Base-by-base conservation (phyloP, 1,139 yeast species). In the Yamadazyma aaseri region DNA sequence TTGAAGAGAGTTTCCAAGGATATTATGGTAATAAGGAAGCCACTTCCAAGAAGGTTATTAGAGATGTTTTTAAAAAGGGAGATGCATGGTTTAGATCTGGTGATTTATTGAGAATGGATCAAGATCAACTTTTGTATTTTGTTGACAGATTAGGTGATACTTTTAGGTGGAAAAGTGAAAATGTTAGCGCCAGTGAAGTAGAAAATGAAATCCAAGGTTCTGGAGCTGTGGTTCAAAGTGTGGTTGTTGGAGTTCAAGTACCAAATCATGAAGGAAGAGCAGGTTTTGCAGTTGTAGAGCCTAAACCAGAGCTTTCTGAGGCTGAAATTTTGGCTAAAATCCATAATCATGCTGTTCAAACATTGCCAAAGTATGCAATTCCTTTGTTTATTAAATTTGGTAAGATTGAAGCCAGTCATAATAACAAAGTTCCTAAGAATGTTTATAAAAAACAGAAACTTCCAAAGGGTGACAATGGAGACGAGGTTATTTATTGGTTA, bases 61-160 rank as follows among this genome's bases (percentile, higher is more conserved):
- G 74, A 32, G 73, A 87, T 55, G 95, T 90, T 3, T 86, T 85
- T 60, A 73, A 65, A 41, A 77, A 83, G 53, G 97, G 96, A 18
- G 98, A 92, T 57, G 95, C 95, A 0, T 92, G 89, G 83, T 82
- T 84, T 51, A 73, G 97, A 53, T 76, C 86, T 24, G 97, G 97
- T 29, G 98, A 92, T 56, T 68, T 92, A 47, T 68, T 90, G 52
- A 77, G 68, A 48, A 65, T 71, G 55, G 96, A 89, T 55, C 66
- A 66, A 21, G 75, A 82, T 45, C 85, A 89, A 1, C 65, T 83
- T 47, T 68, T 85, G 51, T 87, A 84, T 60, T 92, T 92, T 58
- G 89, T 87, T 31, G 98, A 90, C 63, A 70, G 98, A 52, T 65
- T 90, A 54, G 98, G 98, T 25, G 98, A 92, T 55, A 90, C 97